These are phyloP conservation scores for Fusarium sp. DNA, from an alignment of 2,329 filamentous ascomycete genomes.

Conservation along the genomic window DNA sequence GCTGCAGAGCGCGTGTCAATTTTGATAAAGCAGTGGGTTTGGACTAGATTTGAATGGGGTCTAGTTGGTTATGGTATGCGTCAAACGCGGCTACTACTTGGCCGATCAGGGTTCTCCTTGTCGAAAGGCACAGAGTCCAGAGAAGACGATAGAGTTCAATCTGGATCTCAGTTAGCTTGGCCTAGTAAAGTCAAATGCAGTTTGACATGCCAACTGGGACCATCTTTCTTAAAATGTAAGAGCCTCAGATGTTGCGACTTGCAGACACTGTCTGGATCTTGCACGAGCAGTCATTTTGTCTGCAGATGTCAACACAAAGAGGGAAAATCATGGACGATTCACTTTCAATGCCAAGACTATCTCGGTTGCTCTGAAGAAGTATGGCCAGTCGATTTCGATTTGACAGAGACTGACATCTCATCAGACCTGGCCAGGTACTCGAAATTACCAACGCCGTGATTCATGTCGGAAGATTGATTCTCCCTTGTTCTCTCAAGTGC, in stretches of 20 bases:
- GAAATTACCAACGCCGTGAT: too few relatives aligned
- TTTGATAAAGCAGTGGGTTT: background rate
- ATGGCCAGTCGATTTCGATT: fast-evolving
- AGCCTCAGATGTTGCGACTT: too few relatives aligned
- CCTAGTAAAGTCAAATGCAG: background rate
- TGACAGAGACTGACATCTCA: background rate
- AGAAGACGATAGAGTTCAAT: background rate
- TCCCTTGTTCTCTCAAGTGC: fast-evolving
- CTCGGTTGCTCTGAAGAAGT: background rate
- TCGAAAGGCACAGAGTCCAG: background rate
- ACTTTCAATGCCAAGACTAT: fast-evolving
- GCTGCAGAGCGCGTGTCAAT: background rate
- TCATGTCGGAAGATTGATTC: background rate
- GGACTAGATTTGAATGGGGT: background rate
- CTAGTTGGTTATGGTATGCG: background rate
- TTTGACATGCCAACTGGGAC: too few relatives aligned
- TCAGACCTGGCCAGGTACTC: fast-evolving
- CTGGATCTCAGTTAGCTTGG: background rate
- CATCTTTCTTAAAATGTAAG: fast-evolving
- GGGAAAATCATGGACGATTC: fast-evolving
- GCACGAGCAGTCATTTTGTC: fast-evolving
- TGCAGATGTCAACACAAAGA: background rate
- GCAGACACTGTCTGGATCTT: background rate
- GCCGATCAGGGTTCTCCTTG: background rate
- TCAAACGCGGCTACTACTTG: background rate